Evolutionary conservation across 1,139 yeast genomes (phyloP), one percentile per base, ranked within the genome.

Genomic region (Taiozyma onychis): DNA sequence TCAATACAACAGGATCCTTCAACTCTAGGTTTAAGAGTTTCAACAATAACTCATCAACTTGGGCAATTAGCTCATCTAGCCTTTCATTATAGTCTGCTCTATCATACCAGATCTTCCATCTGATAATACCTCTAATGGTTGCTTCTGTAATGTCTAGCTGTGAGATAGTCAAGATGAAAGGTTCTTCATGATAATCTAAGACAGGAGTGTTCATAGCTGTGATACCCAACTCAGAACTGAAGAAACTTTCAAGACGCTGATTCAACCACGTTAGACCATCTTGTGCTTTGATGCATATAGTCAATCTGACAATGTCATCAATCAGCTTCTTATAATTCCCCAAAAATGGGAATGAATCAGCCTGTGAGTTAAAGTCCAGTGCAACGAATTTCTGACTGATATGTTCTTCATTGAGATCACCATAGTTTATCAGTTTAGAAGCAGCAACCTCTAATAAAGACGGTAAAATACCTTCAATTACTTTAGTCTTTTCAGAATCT

Each of bases 21-120:
- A 88, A 75, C 53, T 83, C 80, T 78, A 93, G 78, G 26, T 84
- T 85, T 51, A 91, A 72, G 53, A 93, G 72, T 57, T 89, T 80
- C 54, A 85, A 85, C 48, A 97, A 90, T 62, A 95, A 76, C 28
- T 76, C 77, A 62, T 89, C 95, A 26, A 90, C 85, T 53, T 85
- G 77, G 11, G 73, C 72, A 53, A 85, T 75, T 44, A 93, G 74
- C 27, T 77, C 71, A 45, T 72, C 77, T 52, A 83, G 76, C 39
- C 80, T 78, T 18, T 72, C 74, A 39, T 80, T 81, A 57, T 81
- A 81, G 61, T 88, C 95, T 26, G 73, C 75, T 45, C 65, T 63
- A 4, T 72, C 73, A 62, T 89, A 90, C 97, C 97, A 91, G 30
- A 90, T 85, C 61, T 90, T 83, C 98, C 99, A 93, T 62, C 99